Base-by-base conservation (phyloP, 1,284 basidiomycete genomes). In the Rhodotorula sp. region DNA sequence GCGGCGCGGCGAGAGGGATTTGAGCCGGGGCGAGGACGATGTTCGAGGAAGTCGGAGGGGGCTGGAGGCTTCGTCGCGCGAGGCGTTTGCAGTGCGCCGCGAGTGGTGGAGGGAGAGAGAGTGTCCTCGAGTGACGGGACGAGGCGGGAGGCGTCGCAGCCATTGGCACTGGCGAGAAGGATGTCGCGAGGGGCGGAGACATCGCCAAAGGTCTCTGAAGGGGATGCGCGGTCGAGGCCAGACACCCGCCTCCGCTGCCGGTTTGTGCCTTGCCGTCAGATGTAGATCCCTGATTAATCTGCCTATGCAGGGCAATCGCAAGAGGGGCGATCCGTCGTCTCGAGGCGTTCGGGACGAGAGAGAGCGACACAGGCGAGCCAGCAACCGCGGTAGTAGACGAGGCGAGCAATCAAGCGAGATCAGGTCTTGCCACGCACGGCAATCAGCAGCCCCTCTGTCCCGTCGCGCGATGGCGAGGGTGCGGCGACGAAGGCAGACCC, bases 1-100 rank as follows among this genome's bases (percentile, higher is more conserved):
- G 68, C 30, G 68, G 68, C 3, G 22, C 22, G 24, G 68, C 64
- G 48, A 66, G 31, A 10, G 64, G 68, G 37, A 70, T 60, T 13
- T 54, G 54, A 37, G 60, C 54, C 0, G 57, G 37, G 26, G 28
- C 24, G 16, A 16, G 8, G 53, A n/a, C 34, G 50, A 51, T 22
- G 60, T 22, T 44, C 28, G 55, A 34, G 54, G 46, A 18, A 11
- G 28, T 24, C n/a, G 34, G 53, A 28, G 26, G 37, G 30, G 54
- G 59, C 48, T 61, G 67, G 48, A 26, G 28, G 1, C 5, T 46
- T 22, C 16, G 50, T 34, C 40, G 44, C 4, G n/a, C 30, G 22
- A 9, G 31, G 40, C n/a, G n/a, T n/a, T 7, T 28, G 37, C n/a
- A 40, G 40, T 37, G 31, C 28, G 11, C 51, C 31, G 18, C 34